Evolutionary conservation across 2,329 filamentous ascomycete genomes (phyloP).

Genomic region (Phoma sp.): DNA sequence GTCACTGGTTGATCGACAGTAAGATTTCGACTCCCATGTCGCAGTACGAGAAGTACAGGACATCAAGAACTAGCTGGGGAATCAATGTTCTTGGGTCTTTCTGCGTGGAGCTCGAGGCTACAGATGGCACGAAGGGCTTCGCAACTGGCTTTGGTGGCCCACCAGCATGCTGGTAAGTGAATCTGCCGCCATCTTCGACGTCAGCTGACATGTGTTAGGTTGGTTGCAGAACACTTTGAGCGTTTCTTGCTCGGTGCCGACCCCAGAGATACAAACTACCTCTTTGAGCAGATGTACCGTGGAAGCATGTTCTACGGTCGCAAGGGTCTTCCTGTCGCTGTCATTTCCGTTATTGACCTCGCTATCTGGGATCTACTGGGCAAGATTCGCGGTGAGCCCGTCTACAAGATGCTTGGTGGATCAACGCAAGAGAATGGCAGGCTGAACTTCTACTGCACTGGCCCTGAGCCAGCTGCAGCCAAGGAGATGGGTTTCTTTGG

Average conservation of each 20-base stretch:
- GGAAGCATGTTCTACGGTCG: conserved; percentile 96
- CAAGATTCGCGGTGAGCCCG: conserved; percentile 89
- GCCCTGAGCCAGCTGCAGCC: conserved; percentile 80
- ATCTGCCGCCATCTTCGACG: not conserved
- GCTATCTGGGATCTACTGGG: conserved; percentile 92
- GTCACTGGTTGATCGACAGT: conserved; percentile 84
- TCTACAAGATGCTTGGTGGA: conserved; percentile 93
- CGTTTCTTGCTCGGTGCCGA: conserved; percentile 88
- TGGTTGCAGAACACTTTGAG: conserved; percentile 92
- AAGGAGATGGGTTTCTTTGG: conserved; percentile 89
- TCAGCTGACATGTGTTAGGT: conserved; percentile 32
- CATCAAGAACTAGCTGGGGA: conserved; percentile 89
- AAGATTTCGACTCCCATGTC: conserved; percentile 94
- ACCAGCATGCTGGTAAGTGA: conserved; percentile 79
- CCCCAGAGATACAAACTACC: conserved; percentile 86
- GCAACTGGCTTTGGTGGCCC: conserved; percentile 94
- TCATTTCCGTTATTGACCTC: conserved; percentile 93
- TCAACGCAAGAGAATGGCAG: conserved; percentile 74
- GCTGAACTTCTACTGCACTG: conserved; percentile 93
- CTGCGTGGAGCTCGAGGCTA: conserved; percentile 86
- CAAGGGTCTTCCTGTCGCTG: conserved; percentile 86
- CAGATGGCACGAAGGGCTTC: conserved; percentile 91
- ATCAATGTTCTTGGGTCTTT: conserved; percentile 96
- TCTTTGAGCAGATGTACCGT: conserved; percentile 97
- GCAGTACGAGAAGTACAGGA: conserved; percentile 84